Conservation (phyloP, 495 filamentous ascomycete genomes). For the Viridothelium virens region DNA sequence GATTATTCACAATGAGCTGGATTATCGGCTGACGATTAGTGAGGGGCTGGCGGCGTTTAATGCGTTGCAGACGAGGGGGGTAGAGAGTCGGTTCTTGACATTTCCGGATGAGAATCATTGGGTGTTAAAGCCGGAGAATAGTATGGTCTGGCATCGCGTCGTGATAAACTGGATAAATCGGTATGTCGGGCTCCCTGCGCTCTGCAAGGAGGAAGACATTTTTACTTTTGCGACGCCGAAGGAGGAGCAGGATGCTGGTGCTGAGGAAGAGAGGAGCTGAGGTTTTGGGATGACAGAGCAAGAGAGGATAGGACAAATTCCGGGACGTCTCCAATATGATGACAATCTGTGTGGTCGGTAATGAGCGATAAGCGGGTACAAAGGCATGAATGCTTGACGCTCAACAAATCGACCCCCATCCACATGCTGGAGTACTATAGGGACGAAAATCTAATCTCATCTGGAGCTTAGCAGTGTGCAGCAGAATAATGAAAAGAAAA, state of each 20-base stretch:
- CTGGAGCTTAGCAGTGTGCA: too few relatives aligned
- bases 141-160: conserved; percentile 80
- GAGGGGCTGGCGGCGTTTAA: conserved; percentile 88
- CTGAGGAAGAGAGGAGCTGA: not conserved
- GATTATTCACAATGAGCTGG: conserved; percentile 84
- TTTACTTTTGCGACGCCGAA: conserved; percentile 15
- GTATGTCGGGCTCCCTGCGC: conserved; percentile 50
- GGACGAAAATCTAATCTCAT: too few relatives aligned
- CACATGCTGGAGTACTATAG: too few relatives aligned
- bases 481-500: too few relatives aligned
- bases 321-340: not conserved
- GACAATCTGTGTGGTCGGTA: too few relatives aligned
- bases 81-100: conserved; percentile 66
- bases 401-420: too few relatives aligned
- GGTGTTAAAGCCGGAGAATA: conserved; percentile 89
- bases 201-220: conserved; percentile 19
- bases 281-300: not conserved
- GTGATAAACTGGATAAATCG: conserved; percentile 88
- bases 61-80: conserved; percentile 64
- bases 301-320: not conserved
- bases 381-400: too few relatives aligned
- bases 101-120: conserved; percentile 86
- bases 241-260: not conserved
- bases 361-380: too few relatives aligned
- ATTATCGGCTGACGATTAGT: conserved; percentile 76